Conservation (phyloP, 805 yeast species). For the Schwanniomyces polymorphus region DNA sequence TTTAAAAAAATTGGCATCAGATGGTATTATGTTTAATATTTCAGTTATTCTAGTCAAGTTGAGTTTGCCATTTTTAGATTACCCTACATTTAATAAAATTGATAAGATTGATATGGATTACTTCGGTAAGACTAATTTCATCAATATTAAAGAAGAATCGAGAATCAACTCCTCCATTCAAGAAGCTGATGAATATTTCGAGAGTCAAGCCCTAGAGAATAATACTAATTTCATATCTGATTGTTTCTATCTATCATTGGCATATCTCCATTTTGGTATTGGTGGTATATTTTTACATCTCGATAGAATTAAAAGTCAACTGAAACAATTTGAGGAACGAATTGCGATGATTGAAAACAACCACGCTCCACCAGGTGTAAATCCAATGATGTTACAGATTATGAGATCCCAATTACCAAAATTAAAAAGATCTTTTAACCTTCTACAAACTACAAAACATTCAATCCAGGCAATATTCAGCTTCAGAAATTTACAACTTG, state of each 20-base stretch:
- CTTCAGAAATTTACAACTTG: constrained; percentile 57
- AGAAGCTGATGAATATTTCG: constrained; percentile 63
- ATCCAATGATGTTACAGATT: constrained; percentile 22
- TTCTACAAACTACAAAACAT: constrained; percentile 46
- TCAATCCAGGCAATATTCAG: constrained; percentile 64
- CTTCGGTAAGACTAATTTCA: constrained; percentile 51
- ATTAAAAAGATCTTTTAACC: constrained; percentile 36
- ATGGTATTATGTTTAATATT: constrained; percentile 81
- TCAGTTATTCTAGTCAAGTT: constrained; percentile 65
- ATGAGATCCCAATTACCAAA: constrained; percentile 47
- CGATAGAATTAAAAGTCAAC: constrained; percentile 50
- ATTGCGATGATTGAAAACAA: constrained; percentile 45
- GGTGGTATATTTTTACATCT: constrained; percentile 69
- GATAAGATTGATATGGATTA: constrained; percentile 77
- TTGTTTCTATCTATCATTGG: constrained; percentile 75
- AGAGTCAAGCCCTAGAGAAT: constrained; percentile 30
- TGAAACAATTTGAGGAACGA: constrained; percentile 50
- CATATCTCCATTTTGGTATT: constrained; percentile 84
- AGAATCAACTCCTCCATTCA: constrained; percentile 73
- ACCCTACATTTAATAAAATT: constrained; percentile 58
- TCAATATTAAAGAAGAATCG: constrained; percentile 79
- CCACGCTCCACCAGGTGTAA: constrained; percentile 23
- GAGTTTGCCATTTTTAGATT: constrained; percentile 81
- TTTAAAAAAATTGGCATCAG: constrained; percentile 62
- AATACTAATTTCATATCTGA: constrained; percentile 83